A percentile compares a stretch with the other conserved stretches of the same genome.
phyloP scores from a whole-genome alignment of 768 basidiomycete genomes.

The Leccinum boreale region DNA sequence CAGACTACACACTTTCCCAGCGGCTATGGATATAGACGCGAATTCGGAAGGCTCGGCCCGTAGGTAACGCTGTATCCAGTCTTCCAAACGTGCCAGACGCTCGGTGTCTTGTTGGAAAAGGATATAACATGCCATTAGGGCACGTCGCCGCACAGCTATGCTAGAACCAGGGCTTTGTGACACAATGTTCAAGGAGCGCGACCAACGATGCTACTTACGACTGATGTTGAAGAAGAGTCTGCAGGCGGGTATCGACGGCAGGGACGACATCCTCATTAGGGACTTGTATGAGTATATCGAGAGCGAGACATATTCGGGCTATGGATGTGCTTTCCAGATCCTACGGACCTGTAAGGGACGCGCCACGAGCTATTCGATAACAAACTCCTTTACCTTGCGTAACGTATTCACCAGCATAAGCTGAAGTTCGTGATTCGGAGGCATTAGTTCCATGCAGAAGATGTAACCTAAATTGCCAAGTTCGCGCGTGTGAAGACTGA shows the following conservation, averaged over 20 bases:
- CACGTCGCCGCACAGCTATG: constrained; percentile 55
- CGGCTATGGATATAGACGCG: constrained; percentile 7
- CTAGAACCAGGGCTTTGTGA: constrained; percentile 34
- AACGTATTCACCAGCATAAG: constrained; percentile 86
- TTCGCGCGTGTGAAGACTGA: not conserved
- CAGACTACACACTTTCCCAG: constrained; percentile 21
- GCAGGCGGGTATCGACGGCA: constrained; percentile 65
- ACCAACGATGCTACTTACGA: constrained; percentile 60
- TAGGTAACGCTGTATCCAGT: constrained; percentile 13
- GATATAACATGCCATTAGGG: constrained; percentile 54
- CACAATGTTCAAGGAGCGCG: not conserved
- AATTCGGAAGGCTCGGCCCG: constrained; percentile 9
- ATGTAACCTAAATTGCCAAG: constrained; percentile 56
- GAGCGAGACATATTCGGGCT: constrained; percentile 63
- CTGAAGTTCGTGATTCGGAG: constrained; percentile 61
- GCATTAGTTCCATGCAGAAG: constrained; percentile 75
- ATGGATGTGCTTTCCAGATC: constrained; percentile 63
- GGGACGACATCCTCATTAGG: constrained; percentile 70
- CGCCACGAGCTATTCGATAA: not conserved
- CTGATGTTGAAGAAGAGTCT: constrained; percentile 64
- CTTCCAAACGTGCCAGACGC: constrained; percentile 42
- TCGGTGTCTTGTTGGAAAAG: constrained; percentile 47
- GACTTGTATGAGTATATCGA: constrained; percentile 62
- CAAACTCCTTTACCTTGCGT: constrained; percentile 55
- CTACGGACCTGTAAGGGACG: constrained; percentile 35